A percentile compares a stretch with the other conserved stretches of the same genome.
These are phyloP conservation scores for Truncatella angustata DNA, from an alignment of 2,329 filamentous ascomycete species.

Conservation along the genomic window DNA sequence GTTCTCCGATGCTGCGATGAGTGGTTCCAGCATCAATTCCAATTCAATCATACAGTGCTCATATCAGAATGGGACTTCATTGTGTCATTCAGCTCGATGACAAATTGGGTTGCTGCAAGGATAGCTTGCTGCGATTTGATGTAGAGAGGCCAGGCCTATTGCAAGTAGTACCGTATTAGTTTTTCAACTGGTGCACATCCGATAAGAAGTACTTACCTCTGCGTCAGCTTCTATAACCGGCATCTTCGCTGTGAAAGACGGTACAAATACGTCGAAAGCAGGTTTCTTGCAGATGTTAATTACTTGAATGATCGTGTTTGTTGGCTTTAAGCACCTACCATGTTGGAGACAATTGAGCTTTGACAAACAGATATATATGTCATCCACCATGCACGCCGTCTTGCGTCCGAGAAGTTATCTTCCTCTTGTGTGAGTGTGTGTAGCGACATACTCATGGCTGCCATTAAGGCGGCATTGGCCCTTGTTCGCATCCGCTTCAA, in stretches of 20 bases:
- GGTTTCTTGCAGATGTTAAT: conserved; percentile 30
- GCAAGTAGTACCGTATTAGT: conserved; percentile 17
- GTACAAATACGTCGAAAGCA: conserved; percentile 40
- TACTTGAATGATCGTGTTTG: conserved; percentile 9
- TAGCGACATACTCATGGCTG: conserved; percentile 43
- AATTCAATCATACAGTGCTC: conserved; percentile 40
- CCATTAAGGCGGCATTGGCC: conserved; percentile 44
- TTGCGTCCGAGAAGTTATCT: conserved; percentile 42
- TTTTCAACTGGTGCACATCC: background rate
- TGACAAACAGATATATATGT: conserved; percentile 52
- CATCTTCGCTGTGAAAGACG: conserved; percentile 42
- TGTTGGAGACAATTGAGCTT: conserved; percentile 49
- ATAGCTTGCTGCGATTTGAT: conserved; percentile 48
- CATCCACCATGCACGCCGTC: conserved; percentile 52
- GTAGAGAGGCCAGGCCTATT: conserved; percentile 42
- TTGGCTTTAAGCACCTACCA: conserved; percentile 28
- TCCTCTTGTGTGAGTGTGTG: conserved; percentile 37
- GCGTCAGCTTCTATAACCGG: conserved; percentile 40
- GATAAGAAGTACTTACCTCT: conserved; percentile 29
- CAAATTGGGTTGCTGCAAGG: conserved; percentile 44
- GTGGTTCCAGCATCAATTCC: conserved; percentile 35
- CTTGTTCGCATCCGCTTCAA: conserved; percentile 50
- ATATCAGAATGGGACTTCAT: conserved; percentile 36
- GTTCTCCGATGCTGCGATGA: conserved; percentile 33
- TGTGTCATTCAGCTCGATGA: conserved; percentile 44